Conservation (phyloP, 805 yeast species). For the Starmerella riodocensis region DNA sequence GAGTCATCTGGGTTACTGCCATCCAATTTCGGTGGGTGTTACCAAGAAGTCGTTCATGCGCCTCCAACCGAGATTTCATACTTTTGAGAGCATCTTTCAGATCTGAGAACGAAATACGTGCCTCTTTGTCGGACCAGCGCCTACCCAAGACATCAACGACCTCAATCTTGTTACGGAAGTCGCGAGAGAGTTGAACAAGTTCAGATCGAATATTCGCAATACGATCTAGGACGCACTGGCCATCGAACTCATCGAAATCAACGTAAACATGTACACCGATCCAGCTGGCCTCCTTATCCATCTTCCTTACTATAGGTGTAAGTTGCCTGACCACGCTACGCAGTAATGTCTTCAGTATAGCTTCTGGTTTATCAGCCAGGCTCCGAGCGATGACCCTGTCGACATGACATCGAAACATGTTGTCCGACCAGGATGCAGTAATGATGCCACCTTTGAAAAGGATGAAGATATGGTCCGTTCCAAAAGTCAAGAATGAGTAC, state of each 20-base stretch:
- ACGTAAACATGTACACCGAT: slow-evolving; percentile 6
- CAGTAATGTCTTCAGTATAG: too few species aligned
- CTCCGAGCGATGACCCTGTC: too few species aligned
- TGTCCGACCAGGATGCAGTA: background rate
- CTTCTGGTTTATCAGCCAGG: too few species aligned
- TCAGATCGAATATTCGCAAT: slow-evolving; percentile 2
- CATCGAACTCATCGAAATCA: slow-evolving; percentile 1
- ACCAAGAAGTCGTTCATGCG: slow-evolving; percentile 3
- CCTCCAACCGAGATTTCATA: slow-evolving; percentile 5
- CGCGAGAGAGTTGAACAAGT: background rate
- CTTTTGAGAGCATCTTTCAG: background rate
- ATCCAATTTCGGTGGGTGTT: slow-evolving; percentile 10
- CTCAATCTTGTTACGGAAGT: background rate
- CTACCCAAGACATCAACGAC: background rate
- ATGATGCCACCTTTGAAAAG: background rate
- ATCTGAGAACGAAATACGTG: background rate
- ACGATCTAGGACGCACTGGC: slow-evolving; percentile 1
- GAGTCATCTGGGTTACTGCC: slow-evolving; percentile 11
- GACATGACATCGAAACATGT: background rate
- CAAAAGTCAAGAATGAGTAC: background rate
- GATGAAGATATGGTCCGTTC: background rate
- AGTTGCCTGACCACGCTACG: background rate
- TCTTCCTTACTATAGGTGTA: background rate
- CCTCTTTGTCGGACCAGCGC: background rate
- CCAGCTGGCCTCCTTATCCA: slow-evolving; percentile 3